These are phyloP conservation scores for Spiraea crenata DNA, from an alignment of 331 rosid genomes.

Conservation along the genomic window DNA sequence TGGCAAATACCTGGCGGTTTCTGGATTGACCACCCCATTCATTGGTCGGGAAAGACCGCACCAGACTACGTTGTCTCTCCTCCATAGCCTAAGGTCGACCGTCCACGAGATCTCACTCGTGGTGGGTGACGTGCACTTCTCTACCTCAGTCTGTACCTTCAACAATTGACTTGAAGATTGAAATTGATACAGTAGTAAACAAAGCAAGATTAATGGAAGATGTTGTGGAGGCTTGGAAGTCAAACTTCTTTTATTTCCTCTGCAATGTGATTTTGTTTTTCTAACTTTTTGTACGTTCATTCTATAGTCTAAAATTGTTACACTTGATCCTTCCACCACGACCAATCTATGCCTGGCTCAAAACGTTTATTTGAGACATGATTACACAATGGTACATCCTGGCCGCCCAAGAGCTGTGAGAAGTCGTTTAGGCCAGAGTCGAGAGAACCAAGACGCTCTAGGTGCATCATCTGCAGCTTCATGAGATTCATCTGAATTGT, in stretches of 20 bases:
- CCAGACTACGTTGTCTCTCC: no score
- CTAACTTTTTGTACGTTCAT: neutral
- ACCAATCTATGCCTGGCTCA: neutral
- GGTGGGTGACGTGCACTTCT: neutral
- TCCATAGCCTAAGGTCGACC: neutral
- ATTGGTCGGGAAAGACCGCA: no score
- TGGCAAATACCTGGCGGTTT: neutral
- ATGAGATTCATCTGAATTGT: conserved; percentile 43
- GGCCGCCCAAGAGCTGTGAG: conserved; percentile 54
- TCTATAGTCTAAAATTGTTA: neutral
- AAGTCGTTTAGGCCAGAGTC: conserved; percentile 54
- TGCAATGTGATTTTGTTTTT: neutral
- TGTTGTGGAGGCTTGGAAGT: neutral
- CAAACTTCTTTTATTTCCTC: neutral
- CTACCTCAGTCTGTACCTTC: neutral
- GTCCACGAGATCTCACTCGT: neutral
- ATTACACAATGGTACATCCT: conserved; percentile 39
- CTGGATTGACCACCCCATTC: no score
- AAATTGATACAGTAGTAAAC: no score
- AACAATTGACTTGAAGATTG: no score
- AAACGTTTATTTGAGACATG: neutral
- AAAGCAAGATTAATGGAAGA: neutral
- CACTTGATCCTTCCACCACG: no score
- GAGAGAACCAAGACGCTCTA: conserved; percentile 54
- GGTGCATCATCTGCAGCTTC: conserved; percentile 41